These are phyloP conservation scores for Yamadazyma endophytica DNA, from an alignment of 805 yeast species.

Conservation along the genomic window DNA sequence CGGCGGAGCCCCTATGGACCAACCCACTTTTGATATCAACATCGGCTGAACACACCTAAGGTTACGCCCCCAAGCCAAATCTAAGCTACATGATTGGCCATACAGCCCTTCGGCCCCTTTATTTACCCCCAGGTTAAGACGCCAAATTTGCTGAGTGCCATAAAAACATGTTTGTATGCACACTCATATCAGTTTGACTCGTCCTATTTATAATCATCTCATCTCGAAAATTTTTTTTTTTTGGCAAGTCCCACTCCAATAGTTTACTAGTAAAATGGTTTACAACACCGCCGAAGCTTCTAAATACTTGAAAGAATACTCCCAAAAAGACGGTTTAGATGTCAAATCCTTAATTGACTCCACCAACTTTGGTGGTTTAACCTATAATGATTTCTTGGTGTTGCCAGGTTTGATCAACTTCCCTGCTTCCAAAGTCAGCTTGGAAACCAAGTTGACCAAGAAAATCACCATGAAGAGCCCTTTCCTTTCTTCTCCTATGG, in stretches of 20 bases:
- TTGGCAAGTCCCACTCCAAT: constrained; percentile 41
- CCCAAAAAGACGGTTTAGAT: constrained; percentile 78
- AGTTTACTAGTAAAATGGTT: constrained; percentile 6
- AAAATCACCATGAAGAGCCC: constrained; percentile 90
- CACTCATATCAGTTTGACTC: background rate
- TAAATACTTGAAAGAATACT: constrained; percentile 60
- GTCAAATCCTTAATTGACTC: constrained; percentile 87
- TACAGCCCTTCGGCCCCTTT: too few relatives aligned
- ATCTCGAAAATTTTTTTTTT: constrained; percentile 30
- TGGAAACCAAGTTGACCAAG: constrained; percentile 88
- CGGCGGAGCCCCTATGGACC: too few relatives aligned
- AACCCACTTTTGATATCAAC: too few relatives aligned
- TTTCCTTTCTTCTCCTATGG: constrained; percentile 98
- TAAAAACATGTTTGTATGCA: too few relatives aligned
- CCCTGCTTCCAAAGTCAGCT: constrained; percentile 70
- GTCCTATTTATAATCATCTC: background rate
- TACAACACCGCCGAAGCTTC: constrained; percentile 56
- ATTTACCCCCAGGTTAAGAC: too few relatives aligned
- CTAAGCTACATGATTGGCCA: too few relatives aligned
- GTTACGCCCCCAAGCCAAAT: too few relatives aligned
- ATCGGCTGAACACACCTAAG: too few relatives aligned
- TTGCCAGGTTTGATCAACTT: constrained; percentile 93
- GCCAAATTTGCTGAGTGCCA: too few relatives aligned
- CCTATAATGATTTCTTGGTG: constrained; percentile 93
- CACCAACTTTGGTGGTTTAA: constrained; percentile 85